These are phyloP conservation scores for Besnoitia besnoiti DNA, from an alignment of 169 alveolate species.

Conservation along the genomic window DNA sequence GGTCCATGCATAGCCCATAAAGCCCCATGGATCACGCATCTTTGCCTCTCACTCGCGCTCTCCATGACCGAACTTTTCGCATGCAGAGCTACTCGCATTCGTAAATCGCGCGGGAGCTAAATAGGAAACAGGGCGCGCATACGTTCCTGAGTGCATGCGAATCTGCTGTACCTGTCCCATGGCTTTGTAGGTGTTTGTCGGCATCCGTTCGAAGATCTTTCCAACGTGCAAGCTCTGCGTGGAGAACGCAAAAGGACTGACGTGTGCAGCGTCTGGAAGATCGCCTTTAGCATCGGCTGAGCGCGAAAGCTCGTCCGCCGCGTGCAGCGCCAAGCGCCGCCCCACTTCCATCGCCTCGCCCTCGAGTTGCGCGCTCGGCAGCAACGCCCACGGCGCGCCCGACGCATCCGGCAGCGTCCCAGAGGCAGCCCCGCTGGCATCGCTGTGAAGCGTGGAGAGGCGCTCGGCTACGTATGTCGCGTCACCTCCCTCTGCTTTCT, in stretches of 20 bases:
- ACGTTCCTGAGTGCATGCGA: too few relatives aligned
- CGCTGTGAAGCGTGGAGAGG: not conserved
- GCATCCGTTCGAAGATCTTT: not conserved
- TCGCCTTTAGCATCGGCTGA: not conserved
- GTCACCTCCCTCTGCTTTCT: not conserved
- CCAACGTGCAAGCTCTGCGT: conserved; percentile 22
- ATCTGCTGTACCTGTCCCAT: conserved; percentile 3
- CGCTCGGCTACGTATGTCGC: not conserved
- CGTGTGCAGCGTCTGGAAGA: not conserved
- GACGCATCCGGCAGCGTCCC: not conserved
- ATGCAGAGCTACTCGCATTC: too few relatives aligned
- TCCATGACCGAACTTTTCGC: too few relatives aligned
- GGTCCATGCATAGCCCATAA: too few relatives aligned
- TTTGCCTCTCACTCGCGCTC: too few relatives aligned
- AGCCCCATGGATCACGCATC: too few relatives aligned
- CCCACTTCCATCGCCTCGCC: conserved; percentile 7
- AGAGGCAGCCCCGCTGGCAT: not conserved
- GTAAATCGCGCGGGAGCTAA: too few relatives aligned
- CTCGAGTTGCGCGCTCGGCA: not conserved
- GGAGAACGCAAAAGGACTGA: not conserved
- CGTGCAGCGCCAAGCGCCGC: not conserved
- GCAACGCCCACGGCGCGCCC: not conserved
- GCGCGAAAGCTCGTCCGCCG: not conserved
- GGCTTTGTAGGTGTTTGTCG: not conserved
- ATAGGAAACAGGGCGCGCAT: too few relatives aligned